Evolutionary conservation across 1,284 basidiomycete genomes (phyloP), one percentile per base, ranked within the genome.

Genomic region (Trichosporon sp.): DNA sequence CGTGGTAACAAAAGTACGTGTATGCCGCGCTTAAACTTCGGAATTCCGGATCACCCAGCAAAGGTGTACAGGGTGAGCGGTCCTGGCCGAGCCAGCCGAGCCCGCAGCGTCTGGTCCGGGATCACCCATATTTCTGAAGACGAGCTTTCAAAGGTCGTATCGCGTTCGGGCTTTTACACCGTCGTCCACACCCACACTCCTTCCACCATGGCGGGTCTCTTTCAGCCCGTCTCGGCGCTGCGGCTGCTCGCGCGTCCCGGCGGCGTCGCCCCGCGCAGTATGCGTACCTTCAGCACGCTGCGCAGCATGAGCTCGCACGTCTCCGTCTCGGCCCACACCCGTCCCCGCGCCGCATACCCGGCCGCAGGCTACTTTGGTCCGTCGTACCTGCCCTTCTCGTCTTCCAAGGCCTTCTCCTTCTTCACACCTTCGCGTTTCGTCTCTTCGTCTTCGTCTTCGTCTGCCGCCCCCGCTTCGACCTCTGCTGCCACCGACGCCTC

Each of bases 391-490:
- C 71, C 71, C 37, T 69, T 65, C 68, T 64, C 68, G 38, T 19
- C 65, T 8, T 32, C 66, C 48, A 51, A 66, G 32, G 5, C 31
- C 37, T 40, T 64, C 19, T 61, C 71, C 19, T 75, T 75, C 72
- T 75, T 75, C 63, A 73, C 74, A 3, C 74, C 71, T 0, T 64
- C 68, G 5, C 65, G 67, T 6, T 73, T 66, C 43, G 54, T 67
- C 48, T 73, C 72, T n/a, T 59, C 65, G 31, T 70, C 69, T n/a
- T 40, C 69, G 40, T 31, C 54, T 11, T 19, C 26, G 3, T 59
- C 54, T 21, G 40, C 37, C 31, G 61, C 68, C 5, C 67, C 54
- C 37, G 12, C 32, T 12, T 11, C 48, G 40, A 14, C 40, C n/a
- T 64, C 66, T 2, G 65, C 56, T 12, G 2, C 67, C 12, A 32